A percentile compares a stretch with the other conserved stretches of the same genome.
These are phyloP conservation scores for Debaryomyces maramus DNA, from an alignment of 805 yeast genomes.

Conservation along the genomic window DNA sequence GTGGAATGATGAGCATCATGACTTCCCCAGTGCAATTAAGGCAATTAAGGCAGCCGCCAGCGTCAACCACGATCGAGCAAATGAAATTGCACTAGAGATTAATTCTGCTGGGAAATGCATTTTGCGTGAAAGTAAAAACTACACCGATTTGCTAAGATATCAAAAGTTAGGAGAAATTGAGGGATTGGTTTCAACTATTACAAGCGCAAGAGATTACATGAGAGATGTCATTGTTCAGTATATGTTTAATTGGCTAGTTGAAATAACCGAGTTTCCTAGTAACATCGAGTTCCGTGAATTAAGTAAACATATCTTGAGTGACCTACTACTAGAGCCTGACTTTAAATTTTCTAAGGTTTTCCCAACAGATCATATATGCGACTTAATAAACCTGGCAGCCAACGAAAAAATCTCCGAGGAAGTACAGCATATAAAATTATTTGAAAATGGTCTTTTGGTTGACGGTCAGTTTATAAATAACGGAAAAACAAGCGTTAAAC, in stretches of 20 bases:
- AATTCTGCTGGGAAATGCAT: slow-evolving; percentile 53
- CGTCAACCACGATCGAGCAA: slow-evolving; percentile 25
- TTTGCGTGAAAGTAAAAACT: slow-evolving; percentile 32
- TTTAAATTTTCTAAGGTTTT: slow-evolving; percentile 32
- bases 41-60: slow-evolving; percentile 43
- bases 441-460: slow-evolving; percentile 33
- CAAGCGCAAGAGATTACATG: slow-evolving; percentile 49
- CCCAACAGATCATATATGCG: slow-evolving; percentile 23
- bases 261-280: slow-evolving; percentile 29
- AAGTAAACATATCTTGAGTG: slow-evolving; percentile 33
- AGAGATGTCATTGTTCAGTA: slow-evolving; percentile 48
- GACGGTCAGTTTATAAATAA: slow-evolving; percentile 26
- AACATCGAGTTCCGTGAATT: slow-evolving; percentile 23
- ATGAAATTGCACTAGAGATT: slow-evolving; percentile 42
- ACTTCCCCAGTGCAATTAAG: slow-evolving; percentile 52
- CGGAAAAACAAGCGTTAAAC: slow-evolving; percentile 19
- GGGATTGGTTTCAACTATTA: slow-evolving; percentile 58
- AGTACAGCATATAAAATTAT: slow-evolving; percentile 16
- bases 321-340: slow-evolving; percentile 39
- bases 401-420: slow-evolving; percentile 2
- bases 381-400: slow-evolving; percentile 12
- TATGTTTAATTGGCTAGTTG: slow-evolving; percentile 53
- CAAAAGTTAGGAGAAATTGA: slow-evolving; percentile 42
- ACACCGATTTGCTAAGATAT: slow-evolving; percentile 26
- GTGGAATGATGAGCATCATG: slow-evolving; percentile 82